Base-by-base conservation (phyloP, 371 early-diverging fungal species). In the Mucor plumbeus region DNA sequence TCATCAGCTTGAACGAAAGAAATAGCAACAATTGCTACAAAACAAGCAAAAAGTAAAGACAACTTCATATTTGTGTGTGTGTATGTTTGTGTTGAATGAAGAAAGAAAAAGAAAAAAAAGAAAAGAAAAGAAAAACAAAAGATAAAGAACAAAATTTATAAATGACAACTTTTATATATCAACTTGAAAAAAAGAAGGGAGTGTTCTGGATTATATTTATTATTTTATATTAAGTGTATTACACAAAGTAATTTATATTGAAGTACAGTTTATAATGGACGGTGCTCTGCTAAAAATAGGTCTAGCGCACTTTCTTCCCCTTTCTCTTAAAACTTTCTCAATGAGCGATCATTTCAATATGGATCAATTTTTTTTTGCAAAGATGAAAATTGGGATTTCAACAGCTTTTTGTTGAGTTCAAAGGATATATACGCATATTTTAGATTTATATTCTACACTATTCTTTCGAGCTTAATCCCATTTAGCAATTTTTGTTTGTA, bases 1-100 rank as follows among this genome's bases (percentile, higher is more conserved):
- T 36, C 44, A 55, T 72, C 79, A 56, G 80, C 83, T 33, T 67
- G 72, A 59, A 78, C 76, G 55, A 77, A 61, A 53, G 72, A 60
- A 36, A 70, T 48, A n/a, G 78, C 72, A 63, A 76, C 53, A 48
- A 74, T 17, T 19, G 73, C 74, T 36, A 72, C 31, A 26, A 72
- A 61, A 66, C 69, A 70, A 59, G 68, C 63, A 11, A 72, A 40
- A 57, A 75, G 44, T 19, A 71, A 44, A 57, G 80, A 66, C 41
- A 79, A 69, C 59, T 72, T 77, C 80, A 79, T 78, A 39, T 66
- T 44, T 17, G 64, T 33, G 15, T 50, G 21, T 48, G 48, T 19
- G 17, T 17, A 26, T 13, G 10, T 26, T 26, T 26, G 26, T 26
- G 26, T 26, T 26, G 62, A 60, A 50, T 59, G 59, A 56, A 67